Evolutionary conservation across 2,329 filamentous ascomycete species (phyloP), one percentile per base, ranked within the genome.

Genomic region (Xylariaceae sp.): DNA sequence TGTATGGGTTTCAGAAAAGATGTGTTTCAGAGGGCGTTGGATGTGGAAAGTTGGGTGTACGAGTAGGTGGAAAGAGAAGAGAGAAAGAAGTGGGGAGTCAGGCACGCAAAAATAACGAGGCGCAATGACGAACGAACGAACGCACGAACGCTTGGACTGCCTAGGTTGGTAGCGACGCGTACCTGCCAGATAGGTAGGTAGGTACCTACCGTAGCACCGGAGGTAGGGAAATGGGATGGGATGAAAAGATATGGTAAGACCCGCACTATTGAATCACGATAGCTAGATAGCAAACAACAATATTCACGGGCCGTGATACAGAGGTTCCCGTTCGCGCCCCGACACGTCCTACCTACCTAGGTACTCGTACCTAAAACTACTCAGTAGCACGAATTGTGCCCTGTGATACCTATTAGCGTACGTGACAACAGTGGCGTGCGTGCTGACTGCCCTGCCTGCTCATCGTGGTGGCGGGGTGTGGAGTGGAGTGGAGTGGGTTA

Each of bases 401-500:
- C 17, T 41, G 37, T 41, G 37, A 11, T 41, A 41, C 4, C 4
- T 41, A 41, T 1, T 30, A 30, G 23, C 5, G 23, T 4, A 30
- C 37, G 37, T n/a, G n/a, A 45, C 41, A 45, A n/a, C 41, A 13
- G 37, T 13, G 37, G 37, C 37, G 37, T 41, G 13, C 37, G 37
- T 41, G 13, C 37, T 9, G 37, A 41, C 37, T 41, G 37, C 37
- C 11, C 11, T 10, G 37, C 2, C 9, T 34, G 18, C 47, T 49
- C 30, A 17, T 8, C 45, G 37, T 15, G 8, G 3, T 49, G 44
- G 56, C 52, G 23, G 47, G 48, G 53, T 64, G 62, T 30, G 23
- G 23, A 30, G 23, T 30, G 23, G 23, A 30, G 23, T 30, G 23
- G 23, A 30, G 23, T 30, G 23, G 23, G 23, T 30, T 30, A 61